A percentile compares a stretch with the other conserved stretches of the same genome.
These are phyloP conservation scores for Polychaeton citri DNA, from an alignment of 2,329 filamentous ascomycete species.

Conservation along the genomic window DNA sequence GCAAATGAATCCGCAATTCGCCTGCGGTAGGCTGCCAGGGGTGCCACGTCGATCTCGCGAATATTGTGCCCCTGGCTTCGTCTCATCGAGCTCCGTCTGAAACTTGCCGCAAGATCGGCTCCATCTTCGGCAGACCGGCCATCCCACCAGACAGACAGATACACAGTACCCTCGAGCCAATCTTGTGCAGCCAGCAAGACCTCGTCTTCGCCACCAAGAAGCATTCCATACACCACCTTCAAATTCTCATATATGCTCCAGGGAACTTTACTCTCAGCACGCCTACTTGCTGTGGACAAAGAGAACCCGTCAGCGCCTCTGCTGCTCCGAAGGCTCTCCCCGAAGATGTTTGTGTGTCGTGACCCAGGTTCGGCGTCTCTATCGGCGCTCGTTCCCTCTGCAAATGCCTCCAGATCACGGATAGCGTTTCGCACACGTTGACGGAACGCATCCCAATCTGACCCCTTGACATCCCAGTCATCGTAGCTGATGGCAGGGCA, in stretches of 20 bases:
- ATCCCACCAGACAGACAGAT: conserved; percentile 84
- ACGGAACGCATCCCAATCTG: conserved; percentile 75
- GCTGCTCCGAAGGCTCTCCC: conserved; percentile 29
- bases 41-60: conserved; percentile 36
- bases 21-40: conserved; percentile 57
- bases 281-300: conserved; percentile 52
- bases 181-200: conserved; percentile 70
- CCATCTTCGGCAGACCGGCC: conserved; percentile 45
- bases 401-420: conserved; percentile 60
- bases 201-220: conserved; percentile 61
- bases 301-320: conserved; percentile 26
- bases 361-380: conserved; percentile 26
- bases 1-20: conserved; percentile 61
- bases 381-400: conserved; percentile 51
- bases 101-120: conserved; percentile 27
- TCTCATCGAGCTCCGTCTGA: conserved; percentile 29
- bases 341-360: conserved; percentile 22
- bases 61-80: conserved; percentile 25
- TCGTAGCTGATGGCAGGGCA: conserved; percentile 54
- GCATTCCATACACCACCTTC: conserved; percentile 64
- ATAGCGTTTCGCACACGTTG: conserved; percentile 57
- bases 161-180: conserved; percentile 82
- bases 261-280: conserved; percentile 74
- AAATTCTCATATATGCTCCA: conserved; percentile 85
- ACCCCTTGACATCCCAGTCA: conserved; percentile 72